phyloP scores from a whole-genome alignment of 495 filamentous ascomycete species.

The Aspergillus wentii region DNA sequence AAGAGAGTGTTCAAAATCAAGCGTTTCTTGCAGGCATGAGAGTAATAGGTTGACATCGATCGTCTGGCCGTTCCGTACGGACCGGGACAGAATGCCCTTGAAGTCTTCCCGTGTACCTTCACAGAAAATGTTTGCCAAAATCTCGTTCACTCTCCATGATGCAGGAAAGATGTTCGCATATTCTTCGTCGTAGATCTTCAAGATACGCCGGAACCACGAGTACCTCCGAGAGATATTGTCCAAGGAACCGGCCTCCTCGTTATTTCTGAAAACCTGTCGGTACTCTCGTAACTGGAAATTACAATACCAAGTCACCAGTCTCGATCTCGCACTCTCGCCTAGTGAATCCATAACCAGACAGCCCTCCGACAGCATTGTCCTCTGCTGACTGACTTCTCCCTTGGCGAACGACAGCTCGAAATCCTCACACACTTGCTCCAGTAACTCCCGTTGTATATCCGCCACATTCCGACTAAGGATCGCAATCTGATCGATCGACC shows the following conservation, averaged over 20 bases:
- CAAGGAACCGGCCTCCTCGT: conserved; percentile 92
- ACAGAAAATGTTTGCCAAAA: conserved; percentile 87
- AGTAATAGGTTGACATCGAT: conserved; percentile 90
- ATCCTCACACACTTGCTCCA: conserved; percentile 97
- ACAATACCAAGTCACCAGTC: conserved; percentile 93
- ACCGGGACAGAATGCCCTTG: conserved; percentile 83
- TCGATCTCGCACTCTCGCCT: conserved; percentile 78
- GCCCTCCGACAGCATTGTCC: conserved; percentile 72
- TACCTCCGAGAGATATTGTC: conserved; percentile 96
- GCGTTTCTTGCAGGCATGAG: conserved; percentile 89
- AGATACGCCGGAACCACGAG: conserved; percentile 92
- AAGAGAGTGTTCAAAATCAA: conserved; percentile 92
- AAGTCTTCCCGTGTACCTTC: conserved; percentile 95
- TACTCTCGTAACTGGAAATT: conserved; percentile 97
- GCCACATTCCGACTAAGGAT: conserved; percentile 88
- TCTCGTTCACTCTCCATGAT: conserved; percentile 86
- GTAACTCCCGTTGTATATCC: conserved; percentile 86
- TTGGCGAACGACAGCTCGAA: conserved; percentile 95
- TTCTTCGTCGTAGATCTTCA: conserved; percentile 95
- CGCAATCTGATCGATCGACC: conserved; percentile 96
- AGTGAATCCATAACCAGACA: conserved; percentile 94
- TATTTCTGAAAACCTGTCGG: conserved; percentile 88
- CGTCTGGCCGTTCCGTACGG: conserved; percentile 78
- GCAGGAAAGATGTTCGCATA: conserved; percentile 84
- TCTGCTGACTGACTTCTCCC: conserved; percentile 68